Evolutionary conservation across 192 early-diverging fungal species (phyloP), one percentile per base, ranked within the genome.

Genomic region (Podila clonocystis): DNA sequence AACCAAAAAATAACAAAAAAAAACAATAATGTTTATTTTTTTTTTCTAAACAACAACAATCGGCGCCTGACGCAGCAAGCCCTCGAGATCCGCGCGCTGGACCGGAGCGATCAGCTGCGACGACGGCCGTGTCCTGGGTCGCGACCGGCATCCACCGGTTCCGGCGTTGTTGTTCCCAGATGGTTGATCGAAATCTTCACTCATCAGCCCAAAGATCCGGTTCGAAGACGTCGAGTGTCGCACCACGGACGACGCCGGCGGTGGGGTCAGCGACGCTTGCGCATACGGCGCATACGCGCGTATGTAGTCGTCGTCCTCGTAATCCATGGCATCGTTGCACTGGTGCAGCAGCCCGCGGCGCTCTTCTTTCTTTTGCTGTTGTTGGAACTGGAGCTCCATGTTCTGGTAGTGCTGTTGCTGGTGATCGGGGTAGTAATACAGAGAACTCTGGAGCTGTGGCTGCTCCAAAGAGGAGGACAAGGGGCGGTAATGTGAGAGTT

Each of bases 221-320:
- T 55, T 55, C 7, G 52, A 55, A 5, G 52, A 55, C 20, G 52
- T 36, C 49, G 67, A 68, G 26, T 68, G 57, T 6, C 67, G 34
- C 6, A 55, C 9, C 24, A 68, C 67, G 3, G 67, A 68, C 6
- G 57, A 17, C 34, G 57, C 50, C 17, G 59, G 68, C 22, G 68
- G 68, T 0, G 68, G 68, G 5, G 68, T 62, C 29, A 70, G 28
- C 17, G 68, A 70, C 22, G 52, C 52, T 22, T 55, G 52, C 20
- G 52, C 52, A 55, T 19, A 22, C 20, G 52, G 52, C 22, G 22
- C 52, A 26, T 55, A 55, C n/a, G 24, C n/a, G 9, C 52, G 20
- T 22, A 45, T 45, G 41, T 45, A 45, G 41, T 22, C n/a, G 52
- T n/a, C 52, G 6, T 55, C 52, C 6, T 55, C 52, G 20, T 55